Conservation (phyloP, 352 stramenopile genomes). For the Globisporangium camurandrum region DNA sequence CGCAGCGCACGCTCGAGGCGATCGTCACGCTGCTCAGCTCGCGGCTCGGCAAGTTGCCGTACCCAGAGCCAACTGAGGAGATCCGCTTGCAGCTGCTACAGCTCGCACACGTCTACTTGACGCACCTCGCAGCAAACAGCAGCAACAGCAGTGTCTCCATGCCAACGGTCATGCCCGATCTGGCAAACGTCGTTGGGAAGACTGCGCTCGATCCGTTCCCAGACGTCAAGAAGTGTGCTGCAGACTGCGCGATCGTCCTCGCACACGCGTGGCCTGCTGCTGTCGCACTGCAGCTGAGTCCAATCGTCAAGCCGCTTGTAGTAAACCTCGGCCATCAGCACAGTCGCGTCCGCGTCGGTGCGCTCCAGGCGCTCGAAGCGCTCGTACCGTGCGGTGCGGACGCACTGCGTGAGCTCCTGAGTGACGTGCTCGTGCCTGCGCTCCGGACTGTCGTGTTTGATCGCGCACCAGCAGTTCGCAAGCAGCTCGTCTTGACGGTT, state of each 20-base stretch:
- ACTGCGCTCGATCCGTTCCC: slow-evolving; percentile 66
- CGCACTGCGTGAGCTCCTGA: slow-evolving; percentile 63
- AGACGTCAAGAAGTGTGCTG: slow-evolving; percentile 71
- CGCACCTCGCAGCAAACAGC: slow-evolving; percentile 23
- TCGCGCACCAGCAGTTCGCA: slow-evolving; percentile 51
- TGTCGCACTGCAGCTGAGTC: slow-evolving; percentile 57
- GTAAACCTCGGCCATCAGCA: slow-evolving; percentile 76
- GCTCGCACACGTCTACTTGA: slow-evolving; percentile 41
- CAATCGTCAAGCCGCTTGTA: slow-evolving; percentile 57
- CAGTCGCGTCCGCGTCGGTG: slow-evolving; percentile 66
- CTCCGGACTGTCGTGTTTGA: slow-evolving; percentile 69
- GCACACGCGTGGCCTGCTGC: slow-evolving; percentile 41
- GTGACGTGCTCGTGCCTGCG: slow-evolving; percentile 60
- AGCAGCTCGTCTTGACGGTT: slow-evolving; percentile 55
- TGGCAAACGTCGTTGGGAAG: slow-evolving; percentile 71
- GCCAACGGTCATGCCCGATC: slow-evolving; percentile 46
- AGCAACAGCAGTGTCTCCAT: slow-evolving; percentile 17
- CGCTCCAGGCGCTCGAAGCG: slow-evolving; percentile 66
- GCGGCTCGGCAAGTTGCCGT: slow-evolving; percentile 73
- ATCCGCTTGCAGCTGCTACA: slow-evolving; percentile 70
- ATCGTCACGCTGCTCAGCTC: slow-evolving; percentile 36
- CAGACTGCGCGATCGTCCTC: slow-evolving; percentile 54
- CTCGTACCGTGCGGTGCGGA: slow-evolving; percentile 64
- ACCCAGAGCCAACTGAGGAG: slow-evolving; percentile 73
- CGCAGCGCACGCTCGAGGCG: slow-evolving; percentile 29